These are phyloP conservation scores for Trichosanthes truncata DNA, from an alignment of 306 rosid genomes.

Conservation along the genomic window DNA sequence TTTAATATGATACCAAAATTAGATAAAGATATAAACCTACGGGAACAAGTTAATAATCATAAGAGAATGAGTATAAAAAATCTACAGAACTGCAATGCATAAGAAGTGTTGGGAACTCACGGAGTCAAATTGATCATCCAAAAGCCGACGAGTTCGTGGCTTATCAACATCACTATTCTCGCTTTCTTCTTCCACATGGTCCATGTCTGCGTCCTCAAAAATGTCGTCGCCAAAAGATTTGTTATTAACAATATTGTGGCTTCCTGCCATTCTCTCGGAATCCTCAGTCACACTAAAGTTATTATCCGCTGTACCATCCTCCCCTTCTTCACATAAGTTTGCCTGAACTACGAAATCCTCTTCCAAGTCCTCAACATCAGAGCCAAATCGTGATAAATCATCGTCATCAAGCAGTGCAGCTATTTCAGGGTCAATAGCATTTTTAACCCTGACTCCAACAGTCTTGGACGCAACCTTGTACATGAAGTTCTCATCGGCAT, in stretches of 20 bases:
- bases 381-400: slow-evolving; percentile 64
- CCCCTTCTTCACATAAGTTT: slow-evolving; percentile 33
- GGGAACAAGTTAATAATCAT: not conserved
- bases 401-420: slow-evolving; percentile 73
- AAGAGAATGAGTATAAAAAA: not conserved
- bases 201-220: slow-evolving; percentile 12
- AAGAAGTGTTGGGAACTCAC: slow-evolving; percentile 30
- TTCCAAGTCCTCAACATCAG: slow-evolving; percentile 82
- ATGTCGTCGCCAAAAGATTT: slow-evolving; percentile 12
- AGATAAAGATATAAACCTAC: not conserved
- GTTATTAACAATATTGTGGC: not conserved
- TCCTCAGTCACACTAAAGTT: slow-evolving; percentile 12
- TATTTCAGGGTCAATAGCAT: slow-evolving; percentile 76
- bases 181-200: not conserved
- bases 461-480: slow-evolving; percentile 59
- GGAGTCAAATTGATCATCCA: slow-evolving; percentile 81
- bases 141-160: slow-evolving; percentile 46
- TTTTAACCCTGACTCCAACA: slow-evolving; percentile 53
- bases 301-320: not conserved
- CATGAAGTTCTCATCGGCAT: slow-evolving; percentile 28
- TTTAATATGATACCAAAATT: not conserved
- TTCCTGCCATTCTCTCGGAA: not conserved
- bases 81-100: not conserved
- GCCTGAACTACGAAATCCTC: slow-evolving; percentile 89
- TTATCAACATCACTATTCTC: slow-evolving; percentile 24